Evolutionary conservation across 169 alveolate genomes (phyloP), one percentile per base, ranked within the genome.

Genomic region (Plasmodium blacklocki): DNA sequence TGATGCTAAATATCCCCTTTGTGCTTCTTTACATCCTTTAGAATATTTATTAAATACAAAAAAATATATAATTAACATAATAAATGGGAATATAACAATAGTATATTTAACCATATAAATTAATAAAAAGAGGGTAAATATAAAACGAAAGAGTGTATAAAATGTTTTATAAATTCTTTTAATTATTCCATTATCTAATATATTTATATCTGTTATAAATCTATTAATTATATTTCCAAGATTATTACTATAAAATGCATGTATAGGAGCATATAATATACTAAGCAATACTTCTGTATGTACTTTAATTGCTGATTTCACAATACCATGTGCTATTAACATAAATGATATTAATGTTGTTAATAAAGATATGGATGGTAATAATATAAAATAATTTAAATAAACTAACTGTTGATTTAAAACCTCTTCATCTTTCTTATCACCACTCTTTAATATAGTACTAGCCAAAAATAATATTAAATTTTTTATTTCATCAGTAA

Each of bases 21-120:
- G 95, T 0, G 95, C 95, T 76, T 93, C 95, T 50, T 93, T 93
- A 74, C 93, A 93, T 2, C 93, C 92, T 59, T 18, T 49, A 1
- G 88, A 93, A 52, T 64, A 93, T 72, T 29, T 86, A 23, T 73
- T 50, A 11, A 86, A 86, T n/a, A 86, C 87, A 23, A 47, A 29
- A 32, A 59, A 47, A 64, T 88, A 23, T 0, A 76, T 39, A 49
- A 92, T 18, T 63, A 89, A 39, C 54, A 88, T 4, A 43, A 89
- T n/a, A 68, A 52, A 15, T 7, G 91, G 75, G 50, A 93, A 43
- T 52, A 76, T 23, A 58, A 59, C 23, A 56, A 39, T n/a, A 15
- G 86, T 72, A 58, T 66, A 58, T 66, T 91, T 29, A 64, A 88
- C 56, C 76, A 86, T 72, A 59, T 49, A 86, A 1, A 59, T 70